Base-by-base conservation (phyloP, 768 basidiomycete genomes). In the Nidula microcarpa region DNA sequence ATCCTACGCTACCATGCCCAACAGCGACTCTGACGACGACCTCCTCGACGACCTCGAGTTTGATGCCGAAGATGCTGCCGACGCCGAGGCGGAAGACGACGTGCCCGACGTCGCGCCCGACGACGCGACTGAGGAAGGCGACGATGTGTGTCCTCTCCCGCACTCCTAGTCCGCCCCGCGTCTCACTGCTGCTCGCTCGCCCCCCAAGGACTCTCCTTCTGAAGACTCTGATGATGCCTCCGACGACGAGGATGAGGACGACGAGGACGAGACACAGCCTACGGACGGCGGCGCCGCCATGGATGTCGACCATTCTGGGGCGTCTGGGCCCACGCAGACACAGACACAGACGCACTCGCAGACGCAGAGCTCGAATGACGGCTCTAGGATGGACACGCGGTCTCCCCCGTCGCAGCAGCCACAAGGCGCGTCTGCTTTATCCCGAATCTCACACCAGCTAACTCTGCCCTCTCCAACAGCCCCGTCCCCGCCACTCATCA, bases 21-120 rank as follows among this genome's bases (percentile, higher is more conserved):
- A 39, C 37, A 82, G 77, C 65, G 85, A 86, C 61, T 85, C 82
- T 13, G 86, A 86, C 57, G 84, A 84, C 41, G 85, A 85, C 55
- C 76, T 72, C 48, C 73, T 78, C 55, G 84, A 87, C 58, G 81
- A 82, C 56, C 69, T 77, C 32, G 62, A 64, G 4, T 65, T 66
- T n/a, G 81, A 81, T 49, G 77, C 79, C 17, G 72, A 70, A 3
- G 82, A 82, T 13, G 74, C 79, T 4, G 82, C 82, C 51, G 84
- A 85, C 33, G 70, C 52, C 10, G 85, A 84, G 49, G 72, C 80
- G 10, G 78, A 86, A 33, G 85, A 82, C 44, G 82, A 65, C 30
- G 79, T 80, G 30, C 67, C 67, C 37, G 70, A 71, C 45, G 67
- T 68, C n/a, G 58, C 63, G 52, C 54, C 62, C 33, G 86, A 87